Evolutionary conservation across 192 early-diverging fungal species (phyloP), one percentile per base, ranked within the genome.

Genomic region (Geosiphon pyriformis): DNA sequence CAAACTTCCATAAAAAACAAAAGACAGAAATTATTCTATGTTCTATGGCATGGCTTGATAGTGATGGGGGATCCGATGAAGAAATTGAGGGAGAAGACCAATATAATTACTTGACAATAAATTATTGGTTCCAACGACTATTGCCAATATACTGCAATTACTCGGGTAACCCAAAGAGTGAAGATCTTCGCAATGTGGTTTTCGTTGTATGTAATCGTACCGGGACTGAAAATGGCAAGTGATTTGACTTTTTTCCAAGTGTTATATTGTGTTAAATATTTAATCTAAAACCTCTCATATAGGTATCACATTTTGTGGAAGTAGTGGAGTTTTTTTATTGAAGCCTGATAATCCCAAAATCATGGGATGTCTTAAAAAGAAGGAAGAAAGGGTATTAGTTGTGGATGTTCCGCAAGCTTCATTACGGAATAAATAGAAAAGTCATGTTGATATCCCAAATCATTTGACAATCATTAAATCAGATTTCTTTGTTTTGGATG

Each of bases 31-130:
- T 87, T 3, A 37, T 92, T 6, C 64, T 88, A 7, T 81, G 78
- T 47, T 82, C 82, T 1, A 92, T 89, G 87, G 81, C 88, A 0
- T 92, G 91, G 91, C 64, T 90, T 37, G 63, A 64, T n/a, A n/a
- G n/a, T n/a, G n/a, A n/a, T n/a, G n/a, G n/a, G 37, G 75, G 63
- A 17, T 67, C 70, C 8, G 67, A 72, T 22, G 50, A 52, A 34
- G 49, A 32, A 31, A 25, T n/a, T 34, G 26, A 49, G n/a, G n/a
- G 10, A 32, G n/a, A 31, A 32, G 25, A 63, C 32, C 8, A 48
- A 2, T 29, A 18, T 17, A 18, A 3, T 4, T 22, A 22, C 50
- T 15, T 15, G 30, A 53, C 48, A 27, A 23, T 32, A 30, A 33
- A 53, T 52, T 65, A 65, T 35, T 65, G 62, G 62, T 65, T 47